Percentiles rank a stretch among this genome's conserved stretches.
phyloP scores from a whole-genome alignment of 345 rosid species.

The Rhodamnia rubescens region DNA sequence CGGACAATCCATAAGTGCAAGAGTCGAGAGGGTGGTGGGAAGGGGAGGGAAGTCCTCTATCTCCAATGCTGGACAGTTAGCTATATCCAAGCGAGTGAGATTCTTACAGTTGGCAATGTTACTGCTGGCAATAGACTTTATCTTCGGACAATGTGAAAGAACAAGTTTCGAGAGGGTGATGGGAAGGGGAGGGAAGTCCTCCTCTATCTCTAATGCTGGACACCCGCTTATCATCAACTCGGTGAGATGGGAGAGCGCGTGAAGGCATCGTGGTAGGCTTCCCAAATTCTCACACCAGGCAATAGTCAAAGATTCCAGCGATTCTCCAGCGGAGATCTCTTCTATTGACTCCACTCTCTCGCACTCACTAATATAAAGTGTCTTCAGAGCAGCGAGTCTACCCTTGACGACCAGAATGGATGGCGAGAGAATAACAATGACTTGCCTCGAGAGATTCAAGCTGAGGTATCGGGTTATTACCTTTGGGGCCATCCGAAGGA shows the following conservation, averaged over 20 bases:
- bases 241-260: not conserved
- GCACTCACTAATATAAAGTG: fast-evolving
- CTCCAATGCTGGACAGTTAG: not conserved
- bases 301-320: not conserved
- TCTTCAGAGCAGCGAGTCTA: not conserved
- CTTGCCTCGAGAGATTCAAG: not conserved
- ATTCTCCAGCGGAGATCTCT: not conserved
- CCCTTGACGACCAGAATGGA: too few relatives aligned
- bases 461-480: not conserved
- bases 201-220: not conserved
- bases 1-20: fast-evolving
- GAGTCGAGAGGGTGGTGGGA: not conserved
- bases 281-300: fast-evolving
- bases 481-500: fast-evolving
- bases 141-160: fast-evolving
- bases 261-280: not conserved
- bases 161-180: fast-evolving
- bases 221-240: fast-evolving
- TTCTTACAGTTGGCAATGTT: not conserved
- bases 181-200: not conserved
- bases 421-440: too few relatives aligned
- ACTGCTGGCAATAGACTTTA: not conserved
- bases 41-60: not conserved
- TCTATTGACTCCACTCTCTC: not conserved
- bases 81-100: fast-evolving